Base-by-base conservation (phyloP, 2,329 filamentous ascomycete genomes). In the Fusarium buharicum region DNA sequence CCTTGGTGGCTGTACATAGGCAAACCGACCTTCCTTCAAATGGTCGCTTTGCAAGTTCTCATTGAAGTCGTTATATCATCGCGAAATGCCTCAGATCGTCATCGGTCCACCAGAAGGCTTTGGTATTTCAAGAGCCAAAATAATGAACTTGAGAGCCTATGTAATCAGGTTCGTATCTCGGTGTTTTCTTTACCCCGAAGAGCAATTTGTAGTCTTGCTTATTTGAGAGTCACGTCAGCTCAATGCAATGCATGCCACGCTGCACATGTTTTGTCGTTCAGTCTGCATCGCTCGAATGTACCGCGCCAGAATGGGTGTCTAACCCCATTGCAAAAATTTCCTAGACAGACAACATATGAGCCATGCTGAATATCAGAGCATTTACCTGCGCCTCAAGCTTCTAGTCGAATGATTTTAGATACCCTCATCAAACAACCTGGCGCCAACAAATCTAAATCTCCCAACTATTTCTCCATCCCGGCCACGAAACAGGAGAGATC, bases 341-440 rank as follows among this genome's bases (percentile, higher is more conserved):
- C 36, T 30, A n/a, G 28, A 18, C 16, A 39, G 34, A 43, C 38
- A 34, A 41, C 48, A 27, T 44, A 43, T 59, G 53, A 34, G 49
- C 43, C 48, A 44, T 40, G 36, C 41, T 38, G 18, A 65, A 64
- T 50, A 66, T 69, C 67, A 58, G 61, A 67, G 63, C 67, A 69
- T 69, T 48, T 59, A 34, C 51, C 30, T 22, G 34, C 28, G 37
- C 46, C 28, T 28, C 38, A 43, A 52, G 30, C 43, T 38, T n/a
- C 22, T 34, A 51, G 54, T 70, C 63, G 66, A 70, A 66, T 59
- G 63, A 70, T 66, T 56, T 40, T 37, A 53, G 50, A 60, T 50
- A 24, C 27, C 36, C 34, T 59, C 49, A 53, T 59, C 47, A 55
- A 55, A 58, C 55, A 62, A 49, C 45, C 55, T 48, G 46, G 50